Base-by-base conservation (phyloP, 2,329 filamentous ascomycete species). In the Sporothrix schenckii region DNA sequence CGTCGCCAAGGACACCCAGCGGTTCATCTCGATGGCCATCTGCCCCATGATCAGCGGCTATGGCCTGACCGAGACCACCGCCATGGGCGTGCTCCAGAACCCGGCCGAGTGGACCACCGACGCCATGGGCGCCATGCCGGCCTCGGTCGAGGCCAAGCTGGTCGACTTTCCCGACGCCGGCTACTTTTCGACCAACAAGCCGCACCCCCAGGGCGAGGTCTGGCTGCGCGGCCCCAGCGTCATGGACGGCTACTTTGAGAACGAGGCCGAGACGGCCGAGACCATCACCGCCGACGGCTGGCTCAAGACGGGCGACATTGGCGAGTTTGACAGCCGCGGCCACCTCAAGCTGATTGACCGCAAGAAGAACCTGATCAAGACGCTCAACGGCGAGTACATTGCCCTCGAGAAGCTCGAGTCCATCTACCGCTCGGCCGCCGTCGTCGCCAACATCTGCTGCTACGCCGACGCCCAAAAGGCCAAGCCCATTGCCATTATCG, bases 341-440 rank as follows among this genome's bases (percentile, higher is more conserved):
- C 89, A 93, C 76, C 82, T 94, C 71, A 87, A 85, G 76, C 77
- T 94, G 79, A 92, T 94, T 76, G 92, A 94, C 80, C 90, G 92
- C 78, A 94, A 94, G 88, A 94, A 94, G 88, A 94, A 94, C 81
- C 81, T 95, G 74, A 89, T 93, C 81, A 94, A 94, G 87, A 93
- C 91, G 2, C 84, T 91, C 70, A 91, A 92, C 75, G 91, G 91
- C 77, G 91, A 94, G 82, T 94, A 94, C 81, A 93, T 94, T 79
- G 91, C 91, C 3, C 84, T 94, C 13, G 91, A 94, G 84, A 94
- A 91, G 80, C 82, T 86, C 70, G 84, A 86, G 78, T 84, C 84
- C 21, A 78, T 85, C 72, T 86, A 86, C 79, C 84, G 85, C 27
- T 82, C 85, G 30, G 79, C 82, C 5, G 75, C 77, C 19, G 80